Conservation (phyloP, 2,329 filamentous ascomycete genomes). For the Cryphonectria carpinicola region DNA sequence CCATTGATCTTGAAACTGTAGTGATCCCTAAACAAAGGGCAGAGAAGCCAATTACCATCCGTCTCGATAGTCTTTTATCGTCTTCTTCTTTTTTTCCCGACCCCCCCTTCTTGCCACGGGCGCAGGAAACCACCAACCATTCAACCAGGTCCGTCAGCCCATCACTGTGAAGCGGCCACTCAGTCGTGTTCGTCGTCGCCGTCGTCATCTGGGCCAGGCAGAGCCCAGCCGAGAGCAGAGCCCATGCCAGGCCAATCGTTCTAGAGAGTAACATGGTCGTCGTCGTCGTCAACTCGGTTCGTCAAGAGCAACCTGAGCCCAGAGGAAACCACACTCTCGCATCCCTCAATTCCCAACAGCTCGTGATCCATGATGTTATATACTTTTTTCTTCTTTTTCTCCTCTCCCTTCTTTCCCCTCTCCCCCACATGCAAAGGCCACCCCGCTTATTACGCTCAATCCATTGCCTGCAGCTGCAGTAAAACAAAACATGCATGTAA, state of each 20-base stretch:
- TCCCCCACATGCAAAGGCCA: background rate
- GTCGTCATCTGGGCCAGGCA: constrained; percentile 12
- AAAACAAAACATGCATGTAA: too few species aligned
- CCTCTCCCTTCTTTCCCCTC: background rate
- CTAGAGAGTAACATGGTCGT: constrained; percentile 16
- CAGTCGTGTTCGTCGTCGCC: constrained; percentile 11
- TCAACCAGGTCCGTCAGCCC: constrained; percentile 31
- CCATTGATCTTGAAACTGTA: constrained; percentile 47
- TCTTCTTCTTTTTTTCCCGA: too few species aligned
- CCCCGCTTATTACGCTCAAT: constrained; percentile 4
- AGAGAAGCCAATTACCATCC: background rate
- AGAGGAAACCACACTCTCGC: too few species aligned
- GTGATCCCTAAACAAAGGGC: constrained; percentile 40
- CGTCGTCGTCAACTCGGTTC: background rate
- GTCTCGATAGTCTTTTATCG: too few species aligned
- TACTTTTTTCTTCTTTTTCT: background rate
- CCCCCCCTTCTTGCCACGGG: too few species aligned
- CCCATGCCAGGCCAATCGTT: constrained; percentile 20
- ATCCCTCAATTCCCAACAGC: background rate
- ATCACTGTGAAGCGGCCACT: constrained; percentile 32
- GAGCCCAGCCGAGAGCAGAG: constrained; percentile 19
- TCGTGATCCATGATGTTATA: background rate
- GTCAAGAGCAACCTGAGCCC: too few species aligned
- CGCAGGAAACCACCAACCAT: constrained; percentile 22
- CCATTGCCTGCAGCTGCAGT: background rate